A percentile compares a stretch with the other conserved stretches of the same genome.
phyloP scores from a whole-genome alignment of 768 basidiomycete genomes.

The Lactarius tabidus region DNA sequence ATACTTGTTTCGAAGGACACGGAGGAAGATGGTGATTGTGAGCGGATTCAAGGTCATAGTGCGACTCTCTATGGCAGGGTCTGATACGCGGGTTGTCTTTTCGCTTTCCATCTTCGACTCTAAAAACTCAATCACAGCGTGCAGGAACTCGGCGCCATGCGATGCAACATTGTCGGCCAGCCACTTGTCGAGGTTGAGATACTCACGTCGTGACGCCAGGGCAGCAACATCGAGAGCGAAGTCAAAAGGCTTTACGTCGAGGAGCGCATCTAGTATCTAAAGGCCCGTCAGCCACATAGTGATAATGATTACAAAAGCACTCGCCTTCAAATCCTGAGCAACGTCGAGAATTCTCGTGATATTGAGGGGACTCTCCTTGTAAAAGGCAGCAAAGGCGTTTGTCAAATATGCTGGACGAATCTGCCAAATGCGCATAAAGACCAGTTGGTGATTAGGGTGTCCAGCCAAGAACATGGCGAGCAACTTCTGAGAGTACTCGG shows the following conservation, averaged over 20 bases:
- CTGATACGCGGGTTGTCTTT: constrained; percentile 68
- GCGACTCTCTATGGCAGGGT: constrained; percentile 69
- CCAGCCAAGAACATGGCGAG: constrained; percentile 88
- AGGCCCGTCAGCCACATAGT: not conserved
- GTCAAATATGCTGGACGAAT: constrained; percentile 83
- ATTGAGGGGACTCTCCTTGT: constrained; percentile 87
- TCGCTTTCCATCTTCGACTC: constrained; percentile 93
- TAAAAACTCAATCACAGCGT: constrained; percentile 82
- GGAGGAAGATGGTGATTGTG: constrained; percentile 89
- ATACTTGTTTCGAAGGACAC: constrained; percentile 80
- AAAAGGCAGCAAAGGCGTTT: constrained; percentile 86
- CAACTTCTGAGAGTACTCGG: constrained; percentile 82
- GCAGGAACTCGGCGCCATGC: constrained; percentile 83
- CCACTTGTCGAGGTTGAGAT: constrained; percentile 97
- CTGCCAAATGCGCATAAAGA: constrained; percentile 96
- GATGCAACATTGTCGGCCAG: constrained; percentile 78
- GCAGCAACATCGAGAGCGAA: constrained; percentile 94
- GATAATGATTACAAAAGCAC: constrained; percentile 25
- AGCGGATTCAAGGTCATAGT: constrained; percentile 86
- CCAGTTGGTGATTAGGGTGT: constrained; percentile 92
- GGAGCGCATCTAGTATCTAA: constrained; percentile 87
- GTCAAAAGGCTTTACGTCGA: constrained; percentile 83
- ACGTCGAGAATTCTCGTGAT: constrained; percentile 94
- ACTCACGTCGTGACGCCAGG: constrained; percentile 87
- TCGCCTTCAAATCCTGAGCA: constrained; percentile 88